phyloP scores from a whole-genome alignment of 2,329 filamentous ascomycete genomes.

The Lachnellula suecica region DNA sequence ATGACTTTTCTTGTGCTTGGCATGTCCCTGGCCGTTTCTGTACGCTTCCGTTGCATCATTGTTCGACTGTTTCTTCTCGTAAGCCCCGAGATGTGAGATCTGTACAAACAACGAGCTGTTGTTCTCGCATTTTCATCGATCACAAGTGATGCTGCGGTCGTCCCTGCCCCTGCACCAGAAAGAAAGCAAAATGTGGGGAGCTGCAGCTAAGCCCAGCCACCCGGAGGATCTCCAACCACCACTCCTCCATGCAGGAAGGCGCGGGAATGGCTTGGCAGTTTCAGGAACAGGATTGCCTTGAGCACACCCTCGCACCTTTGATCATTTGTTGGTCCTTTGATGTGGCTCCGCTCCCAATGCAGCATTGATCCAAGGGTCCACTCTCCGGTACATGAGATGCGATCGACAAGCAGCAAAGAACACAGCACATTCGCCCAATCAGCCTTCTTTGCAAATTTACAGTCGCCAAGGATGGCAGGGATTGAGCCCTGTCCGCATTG shows the following conservation, averaged over 20 bases:
- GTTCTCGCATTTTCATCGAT: neutral
- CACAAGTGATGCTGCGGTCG: neutral
- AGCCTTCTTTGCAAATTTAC: neutral
- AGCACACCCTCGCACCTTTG: neutral
- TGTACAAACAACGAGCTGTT: neutral
- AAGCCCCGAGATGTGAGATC: neutral
- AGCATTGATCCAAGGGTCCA: neutral
- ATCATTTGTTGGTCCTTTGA: neutral
- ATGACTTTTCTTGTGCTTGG: too few species aligned
- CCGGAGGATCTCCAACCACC: conserved; percentile 1
- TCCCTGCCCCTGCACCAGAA: neutral
- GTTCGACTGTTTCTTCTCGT: neutral
- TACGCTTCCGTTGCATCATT: neutral
- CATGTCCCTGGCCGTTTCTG: too few species aligned
- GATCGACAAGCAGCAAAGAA: neutral
- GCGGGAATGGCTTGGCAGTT: neutral
- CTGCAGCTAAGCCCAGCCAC: neutral
- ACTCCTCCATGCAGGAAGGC: conserved; percentile 1
- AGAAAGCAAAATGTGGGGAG: neutral
- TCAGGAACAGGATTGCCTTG: neutral
- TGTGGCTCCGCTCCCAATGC: neutral
- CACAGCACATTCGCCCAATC: neutral
- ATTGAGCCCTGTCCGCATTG: neutral
- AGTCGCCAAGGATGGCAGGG: neutral
- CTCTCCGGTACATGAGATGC: neutral